Evolutionary conservation across 305 asterid species (phyloP).

Genomic region (Fraxinus albicans): DNA sequence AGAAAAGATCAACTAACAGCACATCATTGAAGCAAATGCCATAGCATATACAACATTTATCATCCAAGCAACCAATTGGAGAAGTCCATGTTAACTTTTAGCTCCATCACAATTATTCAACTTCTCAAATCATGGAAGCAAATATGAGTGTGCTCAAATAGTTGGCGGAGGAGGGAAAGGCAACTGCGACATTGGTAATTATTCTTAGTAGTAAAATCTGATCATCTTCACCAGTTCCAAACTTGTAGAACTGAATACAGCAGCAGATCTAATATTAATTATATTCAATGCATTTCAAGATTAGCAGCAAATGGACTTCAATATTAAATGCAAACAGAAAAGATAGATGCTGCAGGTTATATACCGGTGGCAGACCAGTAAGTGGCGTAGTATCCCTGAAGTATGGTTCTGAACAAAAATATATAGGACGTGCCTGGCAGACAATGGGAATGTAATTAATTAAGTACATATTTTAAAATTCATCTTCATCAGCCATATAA

Average conservation of each 20-base stretch:
- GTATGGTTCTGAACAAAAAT: conserved; percentile 24
- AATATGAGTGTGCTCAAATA: not conserved
- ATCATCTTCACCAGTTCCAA: not conserved
- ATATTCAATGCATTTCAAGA: not conserved
- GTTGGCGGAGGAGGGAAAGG: not conserved
- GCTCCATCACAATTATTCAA: not conserved
- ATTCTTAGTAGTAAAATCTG: not conserved
- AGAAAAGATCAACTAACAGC: not conserved
- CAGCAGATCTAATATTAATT: not conserved
- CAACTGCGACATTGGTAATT: not conserved
- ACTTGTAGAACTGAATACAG: not conserved
- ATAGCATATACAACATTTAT: not conserved
- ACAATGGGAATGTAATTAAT: not conserved
- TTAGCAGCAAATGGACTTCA: not conserved
- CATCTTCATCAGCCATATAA: not conserved
- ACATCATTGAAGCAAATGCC: not conserved
- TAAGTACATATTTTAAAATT: not conserved
- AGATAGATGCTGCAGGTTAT: conserved; percentile 3
- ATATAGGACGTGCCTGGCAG: conserved; percentile 27
- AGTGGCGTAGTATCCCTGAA: conserved; percentile 12
- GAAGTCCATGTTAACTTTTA: not conserved
- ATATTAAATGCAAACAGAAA: not conserved
- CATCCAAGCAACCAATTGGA: not conserved
- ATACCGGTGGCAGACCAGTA: conserved; percentile 31
- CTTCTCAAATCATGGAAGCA: not conserved